Evolutionary conservation across 2,329 filamentous ascomycete species (phyloP), one percentile per base, ranked within the genome.

Genomic region (Neurospora sp.): DNA sequence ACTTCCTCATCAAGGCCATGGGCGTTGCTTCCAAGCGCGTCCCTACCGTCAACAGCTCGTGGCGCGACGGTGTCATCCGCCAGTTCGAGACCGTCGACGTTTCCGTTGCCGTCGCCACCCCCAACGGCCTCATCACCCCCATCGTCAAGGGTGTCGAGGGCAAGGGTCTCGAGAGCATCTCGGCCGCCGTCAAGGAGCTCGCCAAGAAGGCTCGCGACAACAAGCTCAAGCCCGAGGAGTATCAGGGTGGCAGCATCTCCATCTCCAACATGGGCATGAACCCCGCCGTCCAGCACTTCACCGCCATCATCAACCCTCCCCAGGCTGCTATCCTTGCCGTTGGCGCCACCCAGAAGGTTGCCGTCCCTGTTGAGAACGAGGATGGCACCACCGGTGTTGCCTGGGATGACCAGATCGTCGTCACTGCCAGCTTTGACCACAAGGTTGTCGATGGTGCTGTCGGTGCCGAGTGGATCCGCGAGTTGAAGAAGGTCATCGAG

Each of bases 181-280:
- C 93, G 69, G 83, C 86, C 77, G 87, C 92, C 81, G 91, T 99
- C 84, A 98, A 98, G 87, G 93, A 97, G 79, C 92, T 99, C 69
- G 94, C 94, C 80, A 97, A 97, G 89, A 92, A 93, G 80, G 96
- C 96, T 73, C 89, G 93, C 72, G 96, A 98, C 76, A 92, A 92
- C 84, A 99, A 98, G 89, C 91, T 99, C 77, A 98, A 98, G 91
- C 96, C 96, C 66, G 95, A 99, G 82, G 94, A 99, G 84, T 99
- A 97, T 89, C 95, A 97, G 87, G 96, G 96, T 70, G 96, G 96
- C 81, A 97, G 93, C 80, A 97, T 99, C 84, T 97, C 95, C 82
- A 98, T 99, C 83, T 97, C 92, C 84, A 99, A 99, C 89, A 97
- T 99, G 96, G 96, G 96, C 82, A 99, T 99, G 96, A 99, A 99